Conservation (phyloP, 352 stramenopile genomes). For the Peronosclerospora sorghi region DNA sequence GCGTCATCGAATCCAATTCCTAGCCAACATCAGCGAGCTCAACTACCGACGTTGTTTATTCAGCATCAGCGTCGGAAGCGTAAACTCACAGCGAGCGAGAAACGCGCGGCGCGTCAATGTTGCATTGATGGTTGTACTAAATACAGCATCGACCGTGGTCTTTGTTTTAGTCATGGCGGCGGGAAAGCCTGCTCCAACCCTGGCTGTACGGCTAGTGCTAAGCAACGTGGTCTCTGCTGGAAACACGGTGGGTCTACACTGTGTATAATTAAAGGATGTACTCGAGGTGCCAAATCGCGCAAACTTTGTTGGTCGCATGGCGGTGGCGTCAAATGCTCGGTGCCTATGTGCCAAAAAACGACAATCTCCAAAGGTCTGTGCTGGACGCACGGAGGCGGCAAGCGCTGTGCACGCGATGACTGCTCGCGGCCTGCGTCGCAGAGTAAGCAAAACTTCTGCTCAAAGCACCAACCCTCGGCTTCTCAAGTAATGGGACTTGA, state of each 20-base stretch:
- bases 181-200: slow-evolving; percentile 42
- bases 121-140: slow-evolving; percentile 37
- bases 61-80: too few species aligned
- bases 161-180: slow-evolving; percentile 31
- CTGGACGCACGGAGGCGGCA: slow-evolving; percentile 57
- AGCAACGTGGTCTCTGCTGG: slow-evolving; percentile 38
- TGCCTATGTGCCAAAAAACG: slow-evolving; percentile 41
- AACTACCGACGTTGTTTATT: too few species aligned
- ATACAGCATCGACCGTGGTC: slow-evolving; percentile 41
- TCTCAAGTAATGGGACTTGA: too few species aligned
- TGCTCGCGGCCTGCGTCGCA: too few species aligned
- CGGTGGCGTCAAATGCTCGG: slow-evolving; percentile 51
- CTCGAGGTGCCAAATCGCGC: slow-evolving; percentile 59
- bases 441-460: too few species aligned
- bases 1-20: too few species aligned
- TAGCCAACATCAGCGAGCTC: too few species aligned
- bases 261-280: slow-evolving; percentile 52
- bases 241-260: slow-evolving; percentile 56
- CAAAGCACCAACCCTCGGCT: too few species aligned
- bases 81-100: too few species aligned
- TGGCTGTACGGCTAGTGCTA: slow-evolving; percentile 33
- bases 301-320: slow-evolving; percentile 64
- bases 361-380: slow-evolving; percentile 56
- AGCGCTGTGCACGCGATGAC: too few species aligned
- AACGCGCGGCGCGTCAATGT: slow-evolving; percentile 33